A percentile compares a stretch with the other conserved stretches of the same genome.
Conservation (phyloP, 2,329 filamentous ascomycete genomes). For the Clathrospora elynae region DNA sequence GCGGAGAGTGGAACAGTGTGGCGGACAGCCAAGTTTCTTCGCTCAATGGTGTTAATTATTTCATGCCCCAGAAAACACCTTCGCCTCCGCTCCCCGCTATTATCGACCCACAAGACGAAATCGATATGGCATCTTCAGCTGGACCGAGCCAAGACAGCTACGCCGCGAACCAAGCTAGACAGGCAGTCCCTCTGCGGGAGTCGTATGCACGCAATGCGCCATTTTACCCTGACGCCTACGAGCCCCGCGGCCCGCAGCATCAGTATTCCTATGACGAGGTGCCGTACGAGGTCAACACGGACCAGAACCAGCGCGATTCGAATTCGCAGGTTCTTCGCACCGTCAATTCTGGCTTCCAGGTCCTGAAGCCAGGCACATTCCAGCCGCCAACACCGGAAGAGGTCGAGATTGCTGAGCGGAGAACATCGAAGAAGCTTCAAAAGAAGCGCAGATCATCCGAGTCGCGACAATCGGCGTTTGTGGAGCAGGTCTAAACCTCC, state of each 20-base stretch:
- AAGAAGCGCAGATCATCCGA: conserved; percentile 49
- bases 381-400: conserved; percentile 40
- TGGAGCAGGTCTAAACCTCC: conserved; percentile 43
- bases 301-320: conserved; percentile 37
- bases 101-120: conserved; percentile 22
- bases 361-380: conserved; percentile 49
- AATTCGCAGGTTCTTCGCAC: conserved; percentile 48
- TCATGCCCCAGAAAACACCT: conserved; percentile 45
- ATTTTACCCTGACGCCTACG: conserved; percentile 44
- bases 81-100: conserved; percentile 39
- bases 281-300: conserved; percentile 35
- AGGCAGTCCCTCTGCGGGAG: conserved; percentile 45
- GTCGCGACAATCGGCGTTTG: conserved; percentile 44
- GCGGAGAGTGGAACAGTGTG: conserved; percentile 47
- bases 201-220: conserved; percentile 44
- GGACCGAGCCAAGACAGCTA: conserved; percentile 31
- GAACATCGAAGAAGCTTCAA: conserved; percentile 49
- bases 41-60: conserved; percentile 47
- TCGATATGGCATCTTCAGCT: conserved; percentile 12
- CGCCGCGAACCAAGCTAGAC: conserved; percentile 33
- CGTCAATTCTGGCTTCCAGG: conserved; percentile 51
- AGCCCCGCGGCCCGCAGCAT: conserved; percentile 46
- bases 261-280: conserved; percentile 44
- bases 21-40: conserved; percentile 39
- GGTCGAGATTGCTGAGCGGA: conserved; percentile 39